Evolutionary conservation across 2,329 filamentous ascomycete genomes (phyloP).

Genomic region (Grosmannia huntii): DNA sequence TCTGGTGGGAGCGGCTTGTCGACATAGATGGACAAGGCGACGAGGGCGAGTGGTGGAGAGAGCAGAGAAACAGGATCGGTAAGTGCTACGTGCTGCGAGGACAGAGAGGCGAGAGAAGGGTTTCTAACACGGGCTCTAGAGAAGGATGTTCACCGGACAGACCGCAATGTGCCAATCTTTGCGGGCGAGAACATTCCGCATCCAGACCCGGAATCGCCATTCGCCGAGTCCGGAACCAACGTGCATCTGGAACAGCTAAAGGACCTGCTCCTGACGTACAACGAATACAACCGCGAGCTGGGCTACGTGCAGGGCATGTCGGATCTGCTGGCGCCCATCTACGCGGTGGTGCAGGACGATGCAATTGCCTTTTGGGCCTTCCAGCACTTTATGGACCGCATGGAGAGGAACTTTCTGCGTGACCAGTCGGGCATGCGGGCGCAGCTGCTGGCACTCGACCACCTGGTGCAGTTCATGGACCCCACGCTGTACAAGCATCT

Average conservation of each 20-base stretch:
- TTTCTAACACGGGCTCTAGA: slow-evolving; percentile 48
- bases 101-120: slow-evolving; percentile 76
- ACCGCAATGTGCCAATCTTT: slow-evolving; percentile 89
- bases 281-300: slow-evolving; percentile 90
- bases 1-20: slow-evolving; percentile 91
- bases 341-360: slow-evolving; percentile 95
- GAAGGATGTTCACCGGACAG: slow-evolving; percentile 96
- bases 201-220: slow-evolving; percentile 89
- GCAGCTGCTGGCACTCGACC: slow-evolving; percentile 81
- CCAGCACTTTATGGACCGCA: slow-evolving; percentile 89
- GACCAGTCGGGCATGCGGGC: slow-evolving; percentile 94
- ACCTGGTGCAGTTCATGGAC: slow-evolving; percentile 93
- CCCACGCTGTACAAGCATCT: slow-evolving; percentile 87
- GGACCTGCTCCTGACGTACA: slow-evolving; percentile 96
- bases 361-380: slow-evolving; percentile 96
- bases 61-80: slow-evolving; percentile 90
- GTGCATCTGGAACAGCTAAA: slow-evolving; percentile 98
- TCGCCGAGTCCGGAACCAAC: slow-evolving; percentile 85
- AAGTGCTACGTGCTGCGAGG: slow-evolving; percentile 28
- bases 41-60: slow-evolving; percentile 89
- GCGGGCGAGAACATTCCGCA: slow-evolving; percentile 93
- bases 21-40: slow-evolving; percentile 70
- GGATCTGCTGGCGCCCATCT: slow-evolving; percentile 87
- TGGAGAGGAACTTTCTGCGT: slow-evolving; percentile 93
- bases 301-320: slow-evolving; percentile 99